These are phyloP conservation scores for Coniochaeta prunicola DNA, from an alignment of 2,329 filamentous ascomycete species.

Conservation along the genomic window DNA sequence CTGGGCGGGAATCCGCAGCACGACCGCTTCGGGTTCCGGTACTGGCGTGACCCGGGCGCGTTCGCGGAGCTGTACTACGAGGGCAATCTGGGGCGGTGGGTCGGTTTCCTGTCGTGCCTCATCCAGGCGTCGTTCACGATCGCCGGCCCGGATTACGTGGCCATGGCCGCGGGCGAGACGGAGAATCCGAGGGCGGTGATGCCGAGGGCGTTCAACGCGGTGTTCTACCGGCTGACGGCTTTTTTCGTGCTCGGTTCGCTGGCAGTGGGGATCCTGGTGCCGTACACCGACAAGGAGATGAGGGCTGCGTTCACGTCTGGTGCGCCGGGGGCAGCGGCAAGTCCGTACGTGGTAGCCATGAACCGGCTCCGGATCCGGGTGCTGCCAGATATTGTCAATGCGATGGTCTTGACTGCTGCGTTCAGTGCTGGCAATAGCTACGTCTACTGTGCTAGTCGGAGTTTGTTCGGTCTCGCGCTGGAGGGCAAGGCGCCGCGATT, in stretches of 20 bases:
- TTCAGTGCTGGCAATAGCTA: conserved; percentile 38
- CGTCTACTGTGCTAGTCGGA: conserved; percentile 42
- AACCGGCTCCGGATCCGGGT: conserved; percentile 33
- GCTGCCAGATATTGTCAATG: conserved; percentile 55
- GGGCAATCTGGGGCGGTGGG: conserved; percentile 61
- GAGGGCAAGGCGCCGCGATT: conserved; percentile 38
- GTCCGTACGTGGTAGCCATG: conserved; percentile 40
- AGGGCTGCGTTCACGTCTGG: conserved; percentile 41
- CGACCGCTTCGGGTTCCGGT: conserved; percentile 66
- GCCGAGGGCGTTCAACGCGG: conserved; percentile 63
- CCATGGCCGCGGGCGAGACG: conserved; percentile 48
- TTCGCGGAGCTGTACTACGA: conserved; percentile 60
- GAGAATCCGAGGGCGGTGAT: conserved; percentile 59
- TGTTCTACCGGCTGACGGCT: conserved; percentile 63
- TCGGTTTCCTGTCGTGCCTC: conserved; percentile 70
- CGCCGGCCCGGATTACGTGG: conserved; percentile 58
- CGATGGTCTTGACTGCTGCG: conserved; percentile 25
- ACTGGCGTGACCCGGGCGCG: conserved; percentile 60
- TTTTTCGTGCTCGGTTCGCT: conserved; percentile 66
- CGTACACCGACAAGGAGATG: conserved; percentile 49
- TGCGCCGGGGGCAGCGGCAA: conserved; percentile 39
- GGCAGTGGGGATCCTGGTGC: conserved; percentile 51
- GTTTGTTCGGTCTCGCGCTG: conserved; percentile 41
- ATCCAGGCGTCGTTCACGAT: conserved; percentile 65
- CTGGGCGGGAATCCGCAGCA: conserved; percentile 70